Conservation (phyloP, 148 eudicot genomes). For the Dianthus caryophyllus region DNA sequence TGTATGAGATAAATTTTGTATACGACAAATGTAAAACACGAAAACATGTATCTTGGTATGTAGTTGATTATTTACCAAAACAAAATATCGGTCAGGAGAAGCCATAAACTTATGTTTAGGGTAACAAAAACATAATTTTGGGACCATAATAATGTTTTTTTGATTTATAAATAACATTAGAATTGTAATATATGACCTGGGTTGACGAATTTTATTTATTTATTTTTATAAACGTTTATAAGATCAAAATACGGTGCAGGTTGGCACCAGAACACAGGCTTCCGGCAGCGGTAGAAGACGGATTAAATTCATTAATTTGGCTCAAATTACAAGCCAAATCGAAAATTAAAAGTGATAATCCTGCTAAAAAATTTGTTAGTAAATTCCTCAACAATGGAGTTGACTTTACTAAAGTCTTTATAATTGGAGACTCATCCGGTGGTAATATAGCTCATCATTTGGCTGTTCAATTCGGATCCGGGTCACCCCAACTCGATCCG, state of each 20-base stretch:
- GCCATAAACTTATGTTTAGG: too few relatives aligned
- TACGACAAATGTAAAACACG: too few relatives aligned
- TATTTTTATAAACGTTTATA: too few relatives aligned
- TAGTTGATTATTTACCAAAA: too few relatives aligned
- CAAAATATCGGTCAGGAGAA: too few relatives aligned
- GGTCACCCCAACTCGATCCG: conserved; percentile 34
- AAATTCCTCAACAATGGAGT: conserved; percentile 27
- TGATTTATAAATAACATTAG: too few relatives aligned
- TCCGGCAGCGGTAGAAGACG: conserved; percentile 69
- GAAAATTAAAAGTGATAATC: not conserved
- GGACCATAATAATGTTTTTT: too few relatives aligned
- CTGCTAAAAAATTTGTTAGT: not conserved
- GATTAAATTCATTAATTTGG: conserved; percentile 44
- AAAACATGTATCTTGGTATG: too few relatives aligned
- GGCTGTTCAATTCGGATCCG: conserved; percentile 46
- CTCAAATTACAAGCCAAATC: conserved; percentile 39
- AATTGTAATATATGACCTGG: too few relatives aligned
- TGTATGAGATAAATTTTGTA: too few relatives aligned
- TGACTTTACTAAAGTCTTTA: conserved; percentile 53
- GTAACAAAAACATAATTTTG: too few relatives aligned
- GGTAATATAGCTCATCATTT: conserved; percentile 78
- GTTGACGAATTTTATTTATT: too few relatives aligned
- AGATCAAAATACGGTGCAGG: conserved; percentile 16
- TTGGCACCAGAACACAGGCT: conserved; percentile 76
- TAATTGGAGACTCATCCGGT: conserved; percentile 78